A percentile compares a stretch with the other conserved stretches of the same genome.
phyloP scores from a whole-genome alignment of 1,139 yeast genomes.

The Blastobotrys capitulatus region DNA sequence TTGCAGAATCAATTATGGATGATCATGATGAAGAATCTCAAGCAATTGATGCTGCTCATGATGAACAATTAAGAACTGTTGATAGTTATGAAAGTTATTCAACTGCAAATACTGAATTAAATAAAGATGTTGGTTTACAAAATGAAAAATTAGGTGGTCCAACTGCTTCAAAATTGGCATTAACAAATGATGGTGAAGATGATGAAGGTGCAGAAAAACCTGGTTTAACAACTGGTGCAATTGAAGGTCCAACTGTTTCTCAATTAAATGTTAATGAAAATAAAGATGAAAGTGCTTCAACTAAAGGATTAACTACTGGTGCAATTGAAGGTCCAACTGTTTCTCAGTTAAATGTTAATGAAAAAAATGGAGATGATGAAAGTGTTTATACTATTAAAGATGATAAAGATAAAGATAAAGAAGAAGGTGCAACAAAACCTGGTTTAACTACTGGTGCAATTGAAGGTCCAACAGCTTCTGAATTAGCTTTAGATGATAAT shows the following conservation, averaged over 20 bases:
- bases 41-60: conserved; percentile 3
- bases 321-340: conserved; percentile 6
- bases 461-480: background rate
- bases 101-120: background rate
- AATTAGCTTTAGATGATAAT: background rate
- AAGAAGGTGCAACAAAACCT: background rate
- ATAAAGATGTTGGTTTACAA: conserved; percentile 1
- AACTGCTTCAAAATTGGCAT: background rate
- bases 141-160: background rate
- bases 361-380: background rate
- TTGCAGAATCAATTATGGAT: conserved; percentile 9
- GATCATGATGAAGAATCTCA: conserved; percentile 9
- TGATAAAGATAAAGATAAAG: background rate
- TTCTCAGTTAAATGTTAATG: background rate
- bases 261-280: background rate
- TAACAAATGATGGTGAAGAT: background rate
- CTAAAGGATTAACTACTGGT: background rate
- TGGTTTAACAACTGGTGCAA: conserved; percentile 4
- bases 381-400: too few species aligned
- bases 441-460: background rate
- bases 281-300: background rate
- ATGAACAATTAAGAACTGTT: background rate
- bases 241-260: conserved; percentile 7
- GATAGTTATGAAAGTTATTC: background rate
- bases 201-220: background rate